Percentiles rank a stretch among this genome's conserved stretches.
phyloP scores from a whole-genome alignment of 441 rosid species.

The Kokia cookei region DNA sequence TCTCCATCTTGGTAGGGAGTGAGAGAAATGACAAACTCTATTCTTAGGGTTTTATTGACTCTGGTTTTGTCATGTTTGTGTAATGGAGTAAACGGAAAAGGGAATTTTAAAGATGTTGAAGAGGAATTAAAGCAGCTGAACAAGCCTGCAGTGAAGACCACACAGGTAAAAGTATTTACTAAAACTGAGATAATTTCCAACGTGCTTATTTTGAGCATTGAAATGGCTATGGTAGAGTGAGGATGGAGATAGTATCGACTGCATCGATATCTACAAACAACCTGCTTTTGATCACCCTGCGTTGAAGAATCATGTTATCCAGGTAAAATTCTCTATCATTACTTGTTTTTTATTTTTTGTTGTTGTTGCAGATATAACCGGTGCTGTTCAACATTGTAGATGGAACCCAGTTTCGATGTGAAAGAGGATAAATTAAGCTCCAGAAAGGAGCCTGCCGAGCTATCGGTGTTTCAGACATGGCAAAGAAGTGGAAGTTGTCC shows the following conservation, averaged over 20 bases:
- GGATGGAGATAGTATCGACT: constrained; percentile 50
- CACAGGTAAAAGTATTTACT: constrained; percentile 15
- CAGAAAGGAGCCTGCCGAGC: neutral
- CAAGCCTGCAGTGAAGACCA: constrained; percentile 41
- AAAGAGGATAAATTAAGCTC: neutral
- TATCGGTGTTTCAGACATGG: constrained; percentile 14
- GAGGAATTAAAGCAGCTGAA: constrained; percentile 28
- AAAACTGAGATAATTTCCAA: no score
- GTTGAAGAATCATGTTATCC: constrained; percentile 34
- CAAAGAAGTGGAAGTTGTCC: constrained; percentile 26
- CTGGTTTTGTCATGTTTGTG: constrained; percentile 14
- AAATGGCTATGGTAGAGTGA: constrained; percentile 25
- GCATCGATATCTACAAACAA: constrained; percentile 39
- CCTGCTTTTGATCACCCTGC: constrained; percentile 44
- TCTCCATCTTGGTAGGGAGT: neutral
- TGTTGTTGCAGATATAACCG: neutral
- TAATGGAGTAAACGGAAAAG: constrained; percentile 10
- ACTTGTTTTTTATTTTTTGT: neutral
- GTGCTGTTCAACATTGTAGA: constrained; percentile 8
- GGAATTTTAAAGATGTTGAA: neutral
- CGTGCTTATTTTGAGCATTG: neutral
- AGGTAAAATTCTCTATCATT: constrained; percentile 12
- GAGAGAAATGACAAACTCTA: neutral
- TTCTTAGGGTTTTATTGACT: neutral
- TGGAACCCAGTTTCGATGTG: constrained; percentile 13